Conservation (phyloP, 805 yeast genomes). For the Blastobotrys attinorum region DNA sequence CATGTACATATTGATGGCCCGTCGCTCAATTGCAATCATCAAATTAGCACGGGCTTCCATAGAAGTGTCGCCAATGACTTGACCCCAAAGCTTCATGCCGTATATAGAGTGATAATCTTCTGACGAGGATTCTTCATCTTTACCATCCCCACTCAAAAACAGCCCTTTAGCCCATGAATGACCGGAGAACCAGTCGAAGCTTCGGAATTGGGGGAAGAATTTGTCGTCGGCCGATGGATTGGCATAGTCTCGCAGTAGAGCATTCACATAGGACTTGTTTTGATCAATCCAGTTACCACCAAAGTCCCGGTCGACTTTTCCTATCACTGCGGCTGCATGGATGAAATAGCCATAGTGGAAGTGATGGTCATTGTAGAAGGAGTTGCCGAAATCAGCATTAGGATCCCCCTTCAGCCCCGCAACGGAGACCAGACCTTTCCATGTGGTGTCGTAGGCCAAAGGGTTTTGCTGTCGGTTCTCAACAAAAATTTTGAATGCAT, state of each 20-base stretch:
- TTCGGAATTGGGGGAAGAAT: slow-evolving; percentile 56
- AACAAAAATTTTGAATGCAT: slow-evolving; percentile 57
- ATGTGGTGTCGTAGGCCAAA: slow-evolving; percentile 60
- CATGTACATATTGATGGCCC: slow-evolving; percentile 51
- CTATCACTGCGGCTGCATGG: slow-evolving; percentile 76
- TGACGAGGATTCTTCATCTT: slow-evolving; percentile 62
- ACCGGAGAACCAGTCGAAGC: slow-evolving; percentile 66
- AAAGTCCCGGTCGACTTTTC: slow-evolving; percentile 46
- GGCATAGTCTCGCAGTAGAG: slow-evolving; percentile 58
- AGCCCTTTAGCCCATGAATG: slow-evolving; percentile 74
- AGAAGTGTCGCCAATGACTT: slow-evolving; percentile 42
- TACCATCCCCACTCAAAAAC: slow-evolving; percentile 55
- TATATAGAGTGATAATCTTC: slow-evolving; percentile 67
- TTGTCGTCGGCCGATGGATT: slow-evolving; percentile 46
- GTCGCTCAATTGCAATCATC: slow-evolving; percentile 47
- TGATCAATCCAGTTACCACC: slow-evolving; percentile 46
- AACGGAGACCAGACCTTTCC: slow-evolving; percentile 72
- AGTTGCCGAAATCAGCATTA: slow-evolving; percentile 64
- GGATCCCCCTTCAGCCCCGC: slow-evolving; percentile 43
- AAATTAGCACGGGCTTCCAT: slow-evolving; percentile 51
- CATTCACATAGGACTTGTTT: slow-evolving; percentile 50
- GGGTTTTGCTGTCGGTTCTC: slow-evolving; percentile 58
- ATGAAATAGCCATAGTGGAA: slow-evolving; percentile 81
- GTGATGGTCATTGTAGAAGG: slow-evolving; percentile 79
- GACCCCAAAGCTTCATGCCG: slow-evolving; percentile 65